phyloP scores from a whole-genome alignment of 352 stramenopile species.

The Phytophthora pisi region DNA sequence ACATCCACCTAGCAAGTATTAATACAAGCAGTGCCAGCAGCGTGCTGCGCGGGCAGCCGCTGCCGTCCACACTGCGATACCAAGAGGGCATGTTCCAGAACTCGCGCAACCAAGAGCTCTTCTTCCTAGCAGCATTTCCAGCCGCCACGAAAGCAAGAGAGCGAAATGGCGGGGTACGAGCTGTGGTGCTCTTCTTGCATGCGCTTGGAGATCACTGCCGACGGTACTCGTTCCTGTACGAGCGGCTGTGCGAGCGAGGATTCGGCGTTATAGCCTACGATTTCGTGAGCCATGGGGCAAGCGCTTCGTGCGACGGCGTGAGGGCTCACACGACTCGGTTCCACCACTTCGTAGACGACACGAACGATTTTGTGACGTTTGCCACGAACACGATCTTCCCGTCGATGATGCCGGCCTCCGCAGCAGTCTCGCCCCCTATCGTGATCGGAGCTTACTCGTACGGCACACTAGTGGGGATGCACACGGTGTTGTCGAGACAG shows the following conservation, averaged over 20 bases:
- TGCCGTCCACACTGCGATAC: background rate
- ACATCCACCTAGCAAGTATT: background rate
- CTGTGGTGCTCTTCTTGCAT: constrained; percentile 43
- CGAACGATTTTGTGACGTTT: constrained; percentile 38
- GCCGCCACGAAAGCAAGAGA: background rate
- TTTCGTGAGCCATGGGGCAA: constrained; percentile 39
- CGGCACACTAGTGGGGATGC: constrained; percentile 40
- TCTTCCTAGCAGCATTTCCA: constrained; percentile 39
- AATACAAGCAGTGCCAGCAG: constrained; percentile 1
- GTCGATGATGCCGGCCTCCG: constrained; percentile 14
- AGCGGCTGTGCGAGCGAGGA: constrained; percentile 29
- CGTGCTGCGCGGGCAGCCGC: background rate
- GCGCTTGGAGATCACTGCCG: constrained; percentile 39
- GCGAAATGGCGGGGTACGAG: constrained; percentile 14
- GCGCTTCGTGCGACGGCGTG: constrained; percentile 25
- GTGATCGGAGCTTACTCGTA: constrained; percentile 40
- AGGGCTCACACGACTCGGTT: constrained; percentile 34
- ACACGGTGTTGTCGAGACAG: constrained; percentile 32
- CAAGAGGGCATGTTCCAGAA: constrained; percentile 36
- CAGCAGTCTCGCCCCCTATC: constrained; percentile 15
- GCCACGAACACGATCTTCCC: constrained; percentile 28
- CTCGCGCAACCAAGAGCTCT: constrained; percentile 33
- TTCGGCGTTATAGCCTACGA: constrained; percentile 51
- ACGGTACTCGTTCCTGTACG: constrained; percentile 38
- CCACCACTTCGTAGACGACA: constrained; percentile 48